A percentile compares a stretch with the other conserved stretches of the same genome.
Conservation (phyloP, 2,329 filamentous ascomycete genomes). For the Aquanectria penicillioides region DNA sequence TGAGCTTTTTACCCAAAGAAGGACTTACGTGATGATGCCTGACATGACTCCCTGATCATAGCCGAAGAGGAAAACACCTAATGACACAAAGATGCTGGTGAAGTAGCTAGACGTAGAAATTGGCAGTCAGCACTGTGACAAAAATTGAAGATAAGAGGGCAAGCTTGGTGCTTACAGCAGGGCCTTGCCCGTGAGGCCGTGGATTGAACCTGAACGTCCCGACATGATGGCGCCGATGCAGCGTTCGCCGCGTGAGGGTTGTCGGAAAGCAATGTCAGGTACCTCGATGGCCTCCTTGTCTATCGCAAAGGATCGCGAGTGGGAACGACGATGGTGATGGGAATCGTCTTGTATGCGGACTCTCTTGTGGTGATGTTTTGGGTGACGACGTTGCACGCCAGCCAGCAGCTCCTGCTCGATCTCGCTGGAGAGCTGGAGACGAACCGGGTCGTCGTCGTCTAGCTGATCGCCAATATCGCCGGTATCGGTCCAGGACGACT, state of each 20-base stretch:
- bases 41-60: constrained; percentile 95
- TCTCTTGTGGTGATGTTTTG: constrained; percentile 62
- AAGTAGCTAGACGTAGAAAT: constrained; percentile 74
- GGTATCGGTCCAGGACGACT: constrained; percentile 89
- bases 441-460: constrained; percentile 83
- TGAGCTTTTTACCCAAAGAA: not conserved
- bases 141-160: not conserved
- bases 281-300: constrained; percentile 85
- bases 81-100: constrained; percentile 88
- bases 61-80: constrained; percentile 89
- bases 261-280: constrained; percentile 72
- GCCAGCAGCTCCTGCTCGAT: constrained; percentile 71
- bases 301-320: constrained; percentile 52
- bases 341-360: constrained; percentile 72
- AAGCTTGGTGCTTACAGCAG: constrained; percentile 72
- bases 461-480: constrained; percentile 95
- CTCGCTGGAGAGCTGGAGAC: constrained; percentile 73
- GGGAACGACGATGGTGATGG: constrained; percentile 46
- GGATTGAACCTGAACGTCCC: constrained; percentile 77
- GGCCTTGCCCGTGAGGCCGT: constrained; percentile 95
- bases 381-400: constrained; percentile 57
- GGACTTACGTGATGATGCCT: constrained; percentile 70
- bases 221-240: constrained; percentile 88
- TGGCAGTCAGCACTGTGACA: constrained; percentile 26
- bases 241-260: constrained; percentile 73